Base-by-base conservation (phyloP, 2,329 filamentous ascomycete species). In the Fusarium hainanense region DNA sequence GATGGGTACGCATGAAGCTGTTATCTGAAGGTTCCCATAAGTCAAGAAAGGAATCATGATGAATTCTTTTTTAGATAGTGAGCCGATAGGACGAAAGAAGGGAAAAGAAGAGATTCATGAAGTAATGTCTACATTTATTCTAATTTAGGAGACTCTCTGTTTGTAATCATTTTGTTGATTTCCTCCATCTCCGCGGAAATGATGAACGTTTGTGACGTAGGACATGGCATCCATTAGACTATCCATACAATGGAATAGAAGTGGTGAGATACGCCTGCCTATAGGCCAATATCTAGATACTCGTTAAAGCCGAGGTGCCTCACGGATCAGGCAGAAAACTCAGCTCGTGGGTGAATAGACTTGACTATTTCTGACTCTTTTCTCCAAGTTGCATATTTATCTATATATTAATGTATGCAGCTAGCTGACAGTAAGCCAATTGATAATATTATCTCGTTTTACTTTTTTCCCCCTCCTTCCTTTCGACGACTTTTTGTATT, bases 1-100 rank as follows among this genome's bases (percentile, higher is more conserved):
- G 49, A 54, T 57, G 32, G 64, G 50, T 40, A 58, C 50, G 40
- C 42, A 58, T 42, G 55, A 55, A 58, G 20, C 34, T 52, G 25
- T 25, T 34, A 20, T 57, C 21, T 55, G 48, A 30, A 42, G 43
- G 27, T 18, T 48, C 30, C 16, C 25, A 52, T 42, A 48, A 60
- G 16, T 57, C 59, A 47, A 55, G 47, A 51, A 62, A 47, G 56
- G 56, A 59, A 63, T 63, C 37, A 21, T 27, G 34, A 46, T 30
- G 20, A 25, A 32, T 25, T 56, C 25, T 28, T 61, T 25, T 54
- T 25, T 49, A 65, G 62, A 46, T 40, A 55, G 8, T 25, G 30
- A 49, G 30, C 55, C 21, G 21, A 16, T 27, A 28, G 25, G 49
- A 28, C 21, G 27, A 23, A 14, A 47, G 34, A 37, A 37, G 34